These are phyloP conservation scores for Pythium angustatum DNA, from an alignment of 352 stramenopile genomes.

Conservation along the genomic window DNA sequence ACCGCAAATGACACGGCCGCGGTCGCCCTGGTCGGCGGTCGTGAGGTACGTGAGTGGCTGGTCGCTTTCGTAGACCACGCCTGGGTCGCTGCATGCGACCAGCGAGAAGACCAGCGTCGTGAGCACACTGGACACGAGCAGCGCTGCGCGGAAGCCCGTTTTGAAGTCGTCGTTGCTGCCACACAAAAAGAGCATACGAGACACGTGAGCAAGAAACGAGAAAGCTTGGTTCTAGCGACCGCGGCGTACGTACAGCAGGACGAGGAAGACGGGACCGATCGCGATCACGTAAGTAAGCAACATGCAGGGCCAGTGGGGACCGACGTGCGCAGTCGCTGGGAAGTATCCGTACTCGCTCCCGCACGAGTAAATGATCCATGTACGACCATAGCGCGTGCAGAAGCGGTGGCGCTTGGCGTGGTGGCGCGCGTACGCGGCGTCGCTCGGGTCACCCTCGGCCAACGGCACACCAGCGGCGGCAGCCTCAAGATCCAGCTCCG, in stretches of 20 bases:
- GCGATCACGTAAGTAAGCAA: slow-evolving; percentile 73
- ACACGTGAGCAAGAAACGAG: neutral
- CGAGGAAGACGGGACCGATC: slow-evolving; percentile 52
- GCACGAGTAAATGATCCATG: slow-evolving; percentile 59
- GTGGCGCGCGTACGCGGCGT: slow-evolving; percentile 21
- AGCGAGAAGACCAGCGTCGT: slow-evolving; percentile 75
- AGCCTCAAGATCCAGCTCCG: slow-evolving; percentile 12
- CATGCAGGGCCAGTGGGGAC: slow-evolving; percentile 74
- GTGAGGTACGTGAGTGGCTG: slow-evolving; percentile 30
- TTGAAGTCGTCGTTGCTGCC: slow-evolving; percentile 39
- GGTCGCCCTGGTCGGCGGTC: slow-evolving; percentile 38
- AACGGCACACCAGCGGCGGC: slow-evolving; percentile 1
- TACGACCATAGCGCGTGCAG: slow-evolving; percentile 53
- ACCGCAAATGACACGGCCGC: slow-evolving; percentile 74
- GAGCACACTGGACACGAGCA: slow-evolving; percentile 52
- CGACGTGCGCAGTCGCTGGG: slow-evolving; percentile 62
- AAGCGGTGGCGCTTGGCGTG: slow-evolving; percentile 15
- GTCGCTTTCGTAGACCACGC: slow-evolving; percentile 60
- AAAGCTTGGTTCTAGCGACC: neutral
- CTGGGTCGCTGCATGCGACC: slow-evolving; percentile 76
- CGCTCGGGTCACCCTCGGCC: slow-evolving; percentile 3
- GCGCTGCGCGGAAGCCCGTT: slow-evolving; percentile 43
- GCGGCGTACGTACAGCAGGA: slow-evolving; percentile 38
- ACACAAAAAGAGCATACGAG: neutral
- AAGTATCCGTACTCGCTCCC: slow-evolving; percentile 53